A percentile compares a stretch with the other conserved stretches of the same genome.
Evolutionary conservation across 1,139 yeast species (phyloP).

Genomic region (Blastobotrys petasosporus): DNA sequence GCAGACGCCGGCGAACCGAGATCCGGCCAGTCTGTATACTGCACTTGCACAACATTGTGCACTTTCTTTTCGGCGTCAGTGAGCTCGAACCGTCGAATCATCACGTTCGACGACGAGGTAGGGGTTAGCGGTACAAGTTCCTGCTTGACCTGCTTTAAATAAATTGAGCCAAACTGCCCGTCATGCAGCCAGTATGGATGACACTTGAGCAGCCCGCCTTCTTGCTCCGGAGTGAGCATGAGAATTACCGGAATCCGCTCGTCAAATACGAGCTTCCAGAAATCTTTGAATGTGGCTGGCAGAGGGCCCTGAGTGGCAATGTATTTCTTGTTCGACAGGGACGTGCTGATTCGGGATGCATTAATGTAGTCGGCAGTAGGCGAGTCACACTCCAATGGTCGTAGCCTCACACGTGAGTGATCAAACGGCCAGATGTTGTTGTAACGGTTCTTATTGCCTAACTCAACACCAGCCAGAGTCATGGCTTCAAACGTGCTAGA

Average conservation of each 20-base stretch:
- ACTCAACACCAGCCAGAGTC: conserved; percentile 56
- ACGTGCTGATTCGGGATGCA: conserved; percentile 48
- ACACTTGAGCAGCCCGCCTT: conserved; percentile 49
- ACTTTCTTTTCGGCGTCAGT: conserved; percentile 1
- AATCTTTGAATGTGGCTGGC: conserved; percentile 68
- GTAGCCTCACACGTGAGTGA: conserved; percentile 62
- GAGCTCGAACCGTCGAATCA: conserved; percentile 22
- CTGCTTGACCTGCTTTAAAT: conserved; percentile 19
- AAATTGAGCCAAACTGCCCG: conserved; percentile 27
- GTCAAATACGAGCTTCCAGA: conserved; percentile 69
- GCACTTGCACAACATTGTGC: conserved; percentile 52
- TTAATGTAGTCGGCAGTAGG: conserved; percentile 47
- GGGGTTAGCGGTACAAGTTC: conserved; percentile 13
- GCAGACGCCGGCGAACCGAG: conserved; percentile 60
- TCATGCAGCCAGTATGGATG: conserved; percentile 48
- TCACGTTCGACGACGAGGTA: conserved; percentile 14
- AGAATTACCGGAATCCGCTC: conserved; percentile 59
- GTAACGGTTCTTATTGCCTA: conserved; percentile 66
- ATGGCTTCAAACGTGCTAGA: neutral
- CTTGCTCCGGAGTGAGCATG: conserved; percentile 57
- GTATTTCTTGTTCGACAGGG: conserved; percentile 39
- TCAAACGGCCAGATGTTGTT: conserved; percentile 79
- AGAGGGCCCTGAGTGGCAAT: conserved; percentile 88
- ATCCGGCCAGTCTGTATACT: conserved; percentile 77
- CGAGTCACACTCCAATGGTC: conserved; percentile 20